Evolutionary conservation across 2,329 filamentous ascomycete species (phyloP).

Genomic region (Penicillium brasilianum): DNA sequence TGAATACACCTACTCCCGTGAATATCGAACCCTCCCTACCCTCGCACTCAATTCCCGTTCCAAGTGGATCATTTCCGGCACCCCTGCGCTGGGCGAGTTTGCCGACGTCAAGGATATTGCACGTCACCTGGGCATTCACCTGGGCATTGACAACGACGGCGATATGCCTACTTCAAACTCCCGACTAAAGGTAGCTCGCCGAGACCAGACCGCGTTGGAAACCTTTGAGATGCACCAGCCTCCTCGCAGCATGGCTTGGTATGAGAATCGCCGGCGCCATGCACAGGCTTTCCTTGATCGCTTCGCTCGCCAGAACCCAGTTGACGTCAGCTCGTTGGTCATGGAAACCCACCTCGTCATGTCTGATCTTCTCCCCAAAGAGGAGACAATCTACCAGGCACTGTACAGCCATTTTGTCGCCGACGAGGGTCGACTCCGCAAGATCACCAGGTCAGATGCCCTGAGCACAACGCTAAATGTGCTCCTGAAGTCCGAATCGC

Average conservation of each 20-base stretch:
- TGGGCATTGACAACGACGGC: conserved; percentile 60
- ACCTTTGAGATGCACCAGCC: conserved; percentile 60
- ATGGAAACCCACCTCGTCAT: conserved; percentile 52
- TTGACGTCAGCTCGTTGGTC: conserved; percentile 53
- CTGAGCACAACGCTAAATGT: conserved; percentile 47
- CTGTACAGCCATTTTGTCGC: conserved; percentile 35
- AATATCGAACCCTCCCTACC: conserved; percentile 50
- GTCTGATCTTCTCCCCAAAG: conserved; percentile 52
- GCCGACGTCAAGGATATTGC: conserved; percentile 65
- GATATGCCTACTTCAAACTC: conserved; percentile 50
- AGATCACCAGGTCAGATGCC: conserved; percentile 19
- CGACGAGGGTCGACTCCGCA: conserved; percentile 1
- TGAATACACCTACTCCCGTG: conserved; percentile 65
- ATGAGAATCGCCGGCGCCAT: conserved; percentile 55
- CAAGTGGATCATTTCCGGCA: conserved; percentile 68
- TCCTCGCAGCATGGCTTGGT: conserved; percentile 57
- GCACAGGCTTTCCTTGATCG: conserved; percentile 62
- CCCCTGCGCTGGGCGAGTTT: conserved; percentile 63
- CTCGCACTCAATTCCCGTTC: conserved; percentile 56
- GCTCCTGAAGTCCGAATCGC: conserved; percentile 48
- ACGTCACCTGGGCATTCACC: conserved; percentile 58
- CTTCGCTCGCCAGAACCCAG: conserved; percentile 57
- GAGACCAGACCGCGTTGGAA: conserved; percentile 53
- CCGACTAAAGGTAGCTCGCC: conserved; percentile 46
- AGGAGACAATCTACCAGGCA: conserved; percentile 61